Evolutionary conservation across 192 early-diverging fungal species (phyloP).

Genomic region (Podila horticola): DNA sequence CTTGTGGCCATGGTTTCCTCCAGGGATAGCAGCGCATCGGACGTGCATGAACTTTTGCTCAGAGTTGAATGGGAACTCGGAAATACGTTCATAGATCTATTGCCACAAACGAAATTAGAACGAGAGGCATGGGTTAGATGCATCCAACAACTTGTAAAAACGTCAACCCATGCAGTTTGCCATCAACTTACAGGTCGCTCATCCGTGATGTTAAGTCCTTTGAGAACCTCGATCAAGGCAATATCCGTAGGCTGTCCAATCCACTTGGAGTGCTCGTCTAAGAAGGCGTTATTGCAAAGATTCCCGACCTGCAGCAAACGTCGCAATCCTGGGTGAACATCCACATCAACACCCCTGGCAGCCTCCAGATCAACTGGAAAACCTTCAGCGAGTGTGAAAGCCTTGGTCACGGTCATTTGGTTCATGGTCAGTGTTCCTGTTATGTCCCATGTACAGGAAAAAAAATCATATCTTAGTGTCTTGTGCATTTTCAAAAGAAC

Average conservation of each 20-base stretch:
- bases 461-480: neutral
- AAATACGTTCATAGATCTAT: conserved; percentile 65
- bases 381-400: conserved; percentile 73
- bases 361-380: conserved; percentile 63
- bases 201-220: conserved; percentile 71
- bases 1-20: conserved; percentile 26
- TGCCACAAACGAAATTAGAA: neutral
- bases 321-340: conserved; percentile 41
- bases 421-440: conserved; percentile 92
- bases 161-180: neutral
- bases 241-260: conserved; percentile 96
- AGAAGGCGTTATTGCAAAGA: conserved; percentile 90
- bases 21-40: conserved; percentile 53
- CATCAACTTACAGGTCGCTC: conserved; percentile 70
- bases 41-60: conserved; percentile 97
- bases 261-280: conserved; percentile 76
- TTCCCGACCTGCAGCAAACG: conserved; percentile 72
- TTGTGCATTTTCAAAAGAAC: neutral
- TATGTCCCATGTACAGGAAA: neutral
- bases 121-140: neutral
- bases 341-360: conserved; percentile 35
- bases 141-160: neutral
- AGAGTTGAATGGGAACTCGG: conserved; percentile 90
- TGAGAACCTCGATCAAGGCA: conserved; percentile 82
- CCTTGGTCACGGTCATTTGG: conserved; percentile 91